Evolutionary conservation across 2,329 filamentous ascomycete genomes (phyloP), one percentile per base, ranked within the genome.

Genomic region (Fusarium fracticaudum): DNA sequence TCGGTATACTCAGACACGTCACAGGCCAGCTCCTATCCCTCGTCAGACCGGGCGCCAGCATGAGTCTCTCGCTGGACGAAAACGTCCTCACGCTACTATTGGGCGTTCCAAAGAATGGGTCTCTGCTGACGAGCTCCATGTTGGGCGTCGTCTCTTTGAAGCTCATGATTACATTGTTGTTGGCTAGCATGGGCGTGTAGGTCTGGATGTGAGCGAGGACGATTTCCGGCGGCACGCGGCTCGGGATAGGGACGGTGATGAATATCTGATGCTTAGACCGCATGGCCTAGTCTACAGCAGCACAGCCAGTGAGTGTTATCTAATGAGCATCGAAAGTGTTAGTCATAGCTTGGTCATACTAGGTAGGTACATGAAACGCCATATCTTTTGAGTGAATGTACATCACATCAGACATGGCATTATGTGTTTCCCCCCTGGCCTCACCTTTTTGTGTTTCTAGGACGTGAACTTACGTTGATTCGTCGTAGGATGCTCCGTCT

Each of bases 181-280:
- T 53, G 18, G 50, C 48, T 6, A 73, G n/a, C 18, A 67, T 44
- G 7, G 71, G 71, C 8, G 71, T 72, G 44, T 61, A 73, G 14
- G 48, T 72, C 29, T 73, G 71, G 8, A 73, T 71, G 13, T 72
- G 64, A 10, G 58, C 62, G 33, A 73, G 71, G 17, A 73, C 71
- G 14, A 71, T 48, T 51, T 73, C 71, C 18, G 71, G 71, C 4
- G 71, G 71, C 41, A 73, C 61, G 15, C 26, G 64, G 40, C 64
- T 61, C 14, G 71, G 67, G 37, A 73, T 73, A 37, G 71, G 71
- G 14, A 71, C 60, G 20, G 62, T 64, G 59, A 73, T 67, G 63
- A 38, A 60, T 35, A 62, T 53, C 20, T 59, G 67, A 44, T 73
- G 63, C 37, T 58, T 61, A 20, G 67, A 74, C 47, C 71, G 67